Evolutionary conservation across 192 early-diverging fungal genomes (phyloP).

Genomic region (Coemansia guatemalensis): DNA sequence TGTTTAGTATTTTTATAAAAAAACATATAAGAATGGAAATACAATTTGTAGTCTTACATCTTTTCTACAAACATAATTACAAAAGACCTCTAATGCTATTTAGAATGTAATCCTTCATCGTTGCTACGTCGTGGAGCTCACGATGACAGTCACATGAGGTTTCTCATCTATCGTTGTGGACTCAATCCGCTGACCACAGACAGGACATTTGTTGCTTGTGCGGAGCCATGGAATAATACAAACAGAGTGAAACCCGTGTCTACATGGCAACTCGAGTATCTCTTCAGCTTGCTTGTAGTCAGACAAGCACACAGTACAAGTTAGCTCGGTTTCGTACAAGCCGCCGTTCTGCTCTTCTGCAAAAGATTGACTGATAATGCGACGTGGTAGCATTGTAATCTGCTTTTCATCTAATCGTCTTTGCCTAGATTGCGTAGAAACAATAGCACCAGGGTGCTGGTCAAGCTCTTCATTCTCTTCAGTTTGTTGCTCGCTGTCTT

Average conservation of each 20-base stretch:
- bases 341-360: not conserved
- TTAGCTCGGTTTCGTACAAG: conserved; percentile 8
- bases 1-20: too few species aligned
- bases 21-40: too few species aligned
- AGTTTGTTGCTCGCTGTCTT: too few species aligned
- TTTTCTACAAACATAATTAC: too few species aligned
- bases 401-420: not conserved
- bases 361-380: not conserved
- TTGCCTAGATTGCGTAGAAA: not conserved
- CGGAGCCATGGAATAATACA: conserved; percentile 87
- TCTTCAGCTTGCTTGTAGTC: conserved; percentile 67
- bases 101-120: too few species aligned
- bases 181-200: conserved; percentile 50
- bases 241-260: conserved; percentile 76
- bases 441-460: not conserved
- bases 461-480: not conserved
- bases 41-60: too few species aligned
- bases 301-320: conserved; percentile 80
- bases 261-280: conserved; percentile 68
- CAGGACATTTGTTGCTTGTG: conserved; percentile 83
- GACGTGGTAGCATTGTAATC: not conserved
- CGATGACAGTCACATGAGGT: too few species aligned
- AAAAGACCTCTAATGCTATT: too few species aligned
- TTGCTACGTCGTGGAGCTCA: too few species aligned
- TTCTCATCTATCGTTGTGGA: too few species aligned